A percentile compares a stretch with the other conserved stretches of the same genome.
Conservation (phyloP, 768 basidiomycete species). For the Piloderma croceum region DNA sequence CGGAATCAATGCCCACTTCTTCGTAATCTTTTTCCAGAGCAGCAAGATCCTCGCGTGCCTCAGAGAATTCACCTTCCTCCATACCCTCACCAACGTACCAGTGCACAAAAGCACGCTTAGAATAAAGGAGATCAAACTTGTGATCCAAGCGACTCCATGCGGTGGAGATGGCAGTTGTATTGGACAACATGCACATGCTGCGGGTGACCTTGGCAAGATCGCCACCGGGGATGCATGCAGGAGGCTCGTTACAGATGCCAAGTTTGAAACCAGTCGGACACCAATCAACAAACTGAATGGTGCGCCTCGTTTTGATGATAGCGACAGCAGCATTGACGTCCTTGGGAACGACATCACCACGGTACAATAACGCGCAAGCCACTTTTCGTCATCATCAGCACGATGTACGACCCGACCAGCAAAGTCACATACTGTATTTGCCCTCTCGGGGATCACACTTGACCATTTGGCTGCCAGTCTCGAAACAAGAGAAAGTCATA, state of each 20-base stretch:
- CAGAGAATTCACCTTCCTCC: constrained; percentile 99
- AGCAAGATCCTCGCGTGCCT: constrained; percentile 96
- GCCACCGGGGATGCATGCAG: constrained; percentile 68
- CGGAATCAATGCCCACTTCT: constrained; percentile 79
- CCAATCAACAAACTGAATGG: constrained; percentile 78
- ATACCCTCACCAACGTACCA: constrained; percentile 99
- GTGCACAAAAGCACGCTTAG: constrained; percentile 85
- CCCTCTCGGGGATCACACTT: constrained; percentile 94
- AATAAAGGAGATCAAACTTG: constrained; percentile 77
- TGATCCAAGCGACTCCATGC: constrained; percentile 76
- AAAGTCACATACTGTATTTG: constrained; percentile 82
- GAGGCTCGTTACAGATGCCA: constrained; percentile 76
- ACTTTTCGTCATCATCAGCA: constrained; percentile 38
- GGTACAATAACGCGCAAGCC: constrained; percentile 81
- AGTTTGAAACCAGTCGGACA: constrained; percentile 75
- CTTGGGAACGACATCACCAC: constrained; percentile 75
- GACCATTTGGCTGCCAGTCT: constrained; percentile 94
- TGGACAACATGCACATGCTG: constrained; percentile 74
- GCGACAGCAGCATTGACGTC: constrained; percentile 56
- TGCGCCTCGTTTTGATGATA: constrained; percentile 72
- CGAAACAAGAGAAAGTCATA: constrained; percentile 98
- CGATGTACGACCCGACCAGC: neutral
- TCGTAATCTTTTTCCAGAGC: constrained; percentile 96
- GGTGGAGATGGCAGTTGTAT: constrained; percentile 65
- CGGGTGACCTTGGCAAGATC: constrained; percentile 73